Conservation (phyloP, 1,284 basidiomycete genomes). For the Albatrellus sp. region DNA sequence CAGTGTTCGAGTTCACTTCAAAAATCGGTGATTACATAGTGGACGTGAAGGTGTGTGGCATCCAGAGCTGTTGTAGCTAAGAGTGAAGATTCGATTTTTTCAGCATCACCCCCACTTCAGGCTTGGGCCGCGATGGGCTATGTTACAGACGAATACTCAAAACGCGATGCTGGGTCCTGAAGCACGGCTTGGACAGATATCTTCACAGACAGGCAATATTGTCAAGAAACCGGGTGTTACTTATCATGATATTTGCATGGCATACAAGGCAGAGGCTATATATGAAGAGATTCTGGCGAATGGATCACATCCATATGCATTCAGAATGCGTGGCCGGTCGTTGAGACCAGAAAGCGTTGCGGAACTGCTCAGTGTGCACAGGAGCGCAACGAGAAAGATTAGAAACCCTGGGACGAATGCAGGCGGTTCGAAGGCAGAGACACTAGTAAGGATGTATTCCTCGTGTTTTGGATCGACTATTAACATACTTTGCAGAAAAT, state of each 20-base stretch:
- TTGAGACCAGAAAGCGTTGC: slow-evolving; percentile 4
- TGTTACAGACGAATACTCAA: neutral
- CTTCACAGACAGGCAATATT: neutral
- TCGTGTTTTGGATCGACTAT: too few species aligned
- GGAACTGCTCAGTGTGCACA: neutral
- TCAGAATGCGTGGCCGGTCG: slow-evolving; percentile 1
- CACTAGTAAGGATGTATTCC: too few species aligned
- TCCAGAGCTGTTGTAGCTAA: neutral
- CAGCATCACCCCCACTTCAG: slow-evolving; percentile 1
- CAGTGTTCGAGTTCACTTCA: neutral
- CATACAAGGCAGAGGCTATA: slow-evolving; percentile 7
- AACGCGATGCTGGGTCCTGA: neutral
- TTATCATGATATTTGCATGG: slow-evolving; percentile 6
- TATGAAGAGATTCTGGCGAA: slow-evolving; percentile 4
- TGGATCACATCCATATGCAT: neutral
- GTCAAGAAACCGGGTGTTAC: slow-evolving; percentile 6
- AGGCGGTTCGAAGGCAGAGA: too few species aligned
- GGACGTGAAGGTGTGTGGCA: neutral
- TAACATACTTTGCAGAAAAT: too few species aligned
- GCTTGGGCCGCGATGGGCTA: neutral
- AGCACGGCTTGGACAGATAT: neutral
- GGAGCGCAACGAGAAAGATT: neutral
- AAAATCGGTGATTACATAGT: neutral
- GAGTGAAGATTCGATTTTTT: neutral
- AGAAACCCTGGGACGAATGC: too few species aligned